A percentile compares a stretch with the other conserved stretches of the same genome.
phyloP scores from a whole-genome alignment of 2,329 filamentous ascomycete species.

The Gliomastix tumulicola region DNA sequence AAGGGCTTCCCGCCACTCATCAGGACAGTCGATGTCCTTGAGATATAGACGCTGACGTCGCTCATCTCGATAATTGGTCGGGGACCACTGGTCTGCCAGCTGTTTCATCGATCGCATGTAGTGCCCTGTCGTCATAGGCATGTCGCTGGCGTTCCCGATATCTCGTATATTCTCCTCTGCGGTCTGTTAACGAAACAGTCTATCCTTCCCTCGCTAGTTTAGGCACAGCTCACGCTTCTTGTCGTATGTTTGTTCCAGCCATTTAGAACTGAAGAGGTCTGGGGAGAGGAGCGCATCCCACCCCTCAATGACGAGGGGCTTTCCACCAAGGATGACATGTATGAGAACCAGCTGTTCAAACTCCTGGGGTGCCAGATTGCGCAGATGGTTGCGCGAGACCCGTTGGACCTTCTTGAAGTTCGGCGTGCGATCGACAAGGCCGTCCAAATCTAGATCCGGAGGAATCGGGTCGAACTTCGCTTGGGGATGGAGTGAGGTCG shows the following conservation, averaged over 20 bases:
- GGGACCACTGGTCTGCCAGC: slow-evolving; percentile 75
- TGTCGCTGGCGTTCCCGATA: slow-evolving; percentile 62
- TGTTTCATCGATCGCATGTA: slow-evolving; percentile 84
- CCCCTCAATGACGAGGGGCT: slow-evolving; percentile 84
- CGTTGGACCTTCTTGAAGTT: slow-evolving; percentile 86
- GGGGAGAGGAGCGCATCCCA: slow-evolving; percentile 72
- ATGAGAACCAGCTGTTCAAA: slow-evolving; percentile 82
- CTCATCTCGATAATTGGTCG: slow-evolving; percentile 70
- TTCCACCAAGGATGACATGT: slow-evolving; percentile 78
- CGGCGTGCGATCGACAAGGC: slow-evolving; percentile 67
- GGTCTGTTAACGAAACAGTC: too few relatives aligned
- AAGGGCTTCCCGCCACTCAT: slow-evolving; percentile 76
- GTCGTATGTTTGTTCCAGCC: slow-evolving; percentile 73
- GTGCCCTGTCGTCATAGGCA: slow-evolving; percentile 81
- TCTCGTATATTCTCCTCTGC: slow-evolving; percentile 80
- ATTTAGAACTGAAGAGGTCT: slow-evolving; percentile 71
- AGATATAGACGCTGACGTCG: slow-evolving; percentile 82
- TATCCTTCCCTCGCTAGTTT: too few relatives aligned
- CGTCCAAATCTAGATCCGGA: slow-evolving; percentile 71
- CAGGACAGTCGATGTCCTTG: slow-evolving; percentile 94
- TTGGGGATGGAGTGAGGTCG: slow-evolving; percentile 65
- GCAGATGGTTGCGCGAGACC: slow-evolving; percentile 72
- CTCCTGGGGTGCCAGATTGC: slow-evolving; percentile 64
- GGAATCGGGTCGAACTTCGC: slow-evolving; percentile 89
- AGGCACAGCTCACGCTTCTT: slow-evolving; percentile 72